Conservation (phyloP, 768 basidiomycete species). For the Lepiota brunneoincarnata region DNA sequence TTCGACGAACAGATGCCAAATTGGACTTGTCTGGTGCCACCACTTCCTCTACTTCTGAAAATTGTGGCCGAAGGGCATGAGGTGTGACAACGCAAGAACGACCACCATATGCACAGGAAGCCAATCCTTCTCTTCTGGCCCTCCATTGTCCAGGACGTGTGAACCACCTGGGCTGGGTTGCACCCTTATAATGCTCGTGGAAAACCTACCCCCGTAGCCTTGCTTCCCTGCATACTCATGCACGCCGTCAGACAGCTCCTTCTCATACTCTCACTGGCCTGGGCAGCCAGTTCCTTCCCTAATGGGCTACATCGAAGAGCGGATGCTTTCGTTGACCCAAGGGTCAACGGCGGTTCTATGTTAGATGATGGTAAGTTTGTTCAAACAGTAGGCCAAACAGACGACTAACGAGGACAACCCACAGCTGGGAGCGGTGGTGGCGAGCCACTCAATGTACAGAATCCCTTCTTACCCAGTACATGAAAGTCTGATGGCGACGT, state of each 20-base stretch:
- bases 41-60: background rate
- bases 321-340: slow-evolving; percentile 42
- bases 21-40: no score
- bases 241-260: background rate
- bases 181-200: background rate
- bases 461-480: slow-evolving; percentile 37
- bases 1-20: no score
- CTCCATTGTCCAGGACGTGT: background rate
- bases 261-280: background rate
- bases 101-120: slow-evolving; percentile 1
- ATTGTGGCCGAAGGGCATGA: background rate
- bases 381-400: background rate
- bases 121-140: background rate
- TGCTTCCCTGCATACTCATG: background rate
- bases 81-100: background rate
- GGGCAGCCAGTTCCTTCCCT: slow-evolving; percentile 2
- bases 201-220: background rate
- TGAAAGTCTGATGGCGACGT: background rate
- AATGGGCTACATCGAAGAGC: slow-evolving; percentile 17
- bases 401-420: background rate
- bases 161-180: background rate
- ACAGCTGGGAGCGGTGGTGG: slow-evolving; percentile 40
- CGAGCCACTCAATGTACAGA: slow-evolving; percentile 73
- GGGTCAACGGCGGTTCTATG: slow-evolving; percentile 55
- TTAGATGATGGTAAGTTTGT: slow-evolving; percentile 47